A percentile compares a stretch with the other conserved stretches of the same genome.
Evolutionary conservation across 2,329 filamentous ascomycete genomes (phyloP).

Genomic region (Knufia fluminis): DNA sequence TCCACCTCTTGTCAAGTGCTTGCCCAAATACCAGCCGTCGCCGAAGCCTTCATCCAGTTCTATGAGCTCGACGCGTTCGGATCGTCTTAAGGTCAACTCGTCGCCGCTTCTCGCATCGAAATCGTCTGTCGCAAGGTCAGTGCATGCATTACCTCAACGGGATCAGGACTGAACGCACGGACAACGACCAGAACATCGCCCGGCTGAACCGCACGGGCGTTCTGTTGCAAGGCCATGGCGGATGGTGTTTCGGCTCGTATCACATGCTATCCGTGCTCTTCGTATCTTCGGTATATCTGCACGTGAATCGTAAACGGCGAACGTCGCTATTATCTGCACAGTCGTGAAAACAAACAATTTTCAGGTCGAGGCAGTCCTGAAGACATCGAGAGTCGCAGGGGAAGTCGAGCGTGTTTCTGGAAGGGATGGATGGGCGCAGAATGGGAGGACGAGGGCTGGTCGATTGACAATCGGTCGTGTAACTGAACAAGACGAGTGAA

Average conservation of each 20-base stretch:
- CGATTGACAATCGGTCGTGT: neutral
- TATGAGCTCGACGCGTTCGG: slow-evolving; percentile 53
- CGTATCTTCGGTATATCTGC: too few species aligned
- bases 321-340: neutral
- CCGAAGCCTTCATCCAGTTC: slow-evolving; percentile 59
- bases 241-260: slow-evolving; percentile 8
- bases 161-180: slow-evolving; percentile 30
- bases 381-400: slow-evolving; percentile 9
- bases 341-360: neutral
- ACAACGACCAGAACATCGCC: slow-evolving; percentile 38
- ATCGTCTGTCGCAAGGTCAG: slow-evolving; percentile 56
- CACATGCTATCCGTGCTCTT: slow-evolving; percentile 8
- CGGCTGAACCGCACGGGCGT: slow-evolving; percentile 25
- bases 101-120: slow-evolving; percentile 86
- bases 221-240: slow-evolving; percentile 30
- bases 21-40: slow-evolving; percentile 57
- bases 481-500: neutral
- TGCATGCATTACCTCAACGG: neutral
- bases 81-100: slow-evolving; percentile 79
- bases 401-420: neutral
- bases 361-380: slow-evolving; percentile 3
- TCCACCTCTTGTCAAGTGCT: slow-evolving; percentile 33
- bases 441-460: neutral
- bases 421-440: neutral
- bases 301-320: too few species aligned